Evolutionary conservation across 2,329 filamentous ascomycete species (phyloP).

Genomic region (Neoscytalidium dimidiatum): DNA sequence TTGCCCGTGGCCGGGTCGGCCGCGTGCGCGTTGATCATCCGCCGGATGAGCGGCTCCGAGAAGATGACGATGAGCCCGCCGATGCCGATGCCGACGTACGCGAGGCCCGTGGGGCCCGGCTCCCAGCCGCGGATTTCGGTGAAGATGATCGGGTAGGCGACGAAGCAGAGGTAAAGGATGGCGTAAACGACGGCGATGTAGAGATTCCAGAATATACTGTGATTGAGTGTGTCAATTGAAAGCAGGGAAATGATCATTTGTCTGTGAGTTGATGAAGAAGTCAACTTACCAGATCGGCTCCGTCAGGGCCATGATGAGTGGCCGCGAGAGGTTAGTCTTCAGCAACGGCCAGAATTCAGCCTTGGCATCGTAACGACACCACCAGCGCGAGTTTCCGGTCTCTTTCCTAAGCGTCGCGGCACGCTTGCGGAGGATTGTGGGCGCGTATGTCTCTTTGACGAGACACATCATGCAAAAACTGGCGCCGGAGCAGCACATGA

Average conservation of each 20-base stretch:
- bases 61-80: constrained; percentile 46
- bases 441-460: constrained; percentile 76
- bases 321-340: constrained; percentile 73
- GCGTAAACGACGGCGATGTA: constrained; percentile 79
- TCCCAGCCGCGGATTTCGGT: constrained; percentile 74
- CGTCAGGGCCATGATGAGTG: constrained; percentile 73
- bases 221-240: not conserved
- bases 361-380: constrained; percentile 77
- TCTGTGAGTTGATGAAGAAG: not conserved
- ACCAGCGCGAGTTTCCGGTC: constrained; percentile 71
- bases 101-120: constrained; percentile 70
- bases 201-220: constrained; percentile 71
- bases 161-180: constrained; percentile 87
- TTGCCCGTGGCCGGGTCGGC: constrained; percentile 74
- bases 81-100: constrained; percentile 73
- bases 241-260: not conserved
- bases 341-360: constrained; percentile 64
- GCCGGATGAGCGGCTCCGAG: constrained; percentile 65
- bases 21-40: constrained; percentile 74
- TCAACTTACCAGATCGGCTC: constrained; percentile 75
- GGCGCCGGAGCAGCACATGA: constrained; percentile 66
- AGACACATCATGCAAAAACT: constrained; percentile 7
- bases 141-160: constrained; percentile 87
- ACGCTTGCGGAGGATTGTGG: constrained; percentile 67
- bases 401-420: constrained; percentile 66